Evolutionary conservation across 495 filamentous ascomycete species (phyloP), one percentile per base, ranked within the genome.

Genomic region (Penicillium argentinense): DNA sequence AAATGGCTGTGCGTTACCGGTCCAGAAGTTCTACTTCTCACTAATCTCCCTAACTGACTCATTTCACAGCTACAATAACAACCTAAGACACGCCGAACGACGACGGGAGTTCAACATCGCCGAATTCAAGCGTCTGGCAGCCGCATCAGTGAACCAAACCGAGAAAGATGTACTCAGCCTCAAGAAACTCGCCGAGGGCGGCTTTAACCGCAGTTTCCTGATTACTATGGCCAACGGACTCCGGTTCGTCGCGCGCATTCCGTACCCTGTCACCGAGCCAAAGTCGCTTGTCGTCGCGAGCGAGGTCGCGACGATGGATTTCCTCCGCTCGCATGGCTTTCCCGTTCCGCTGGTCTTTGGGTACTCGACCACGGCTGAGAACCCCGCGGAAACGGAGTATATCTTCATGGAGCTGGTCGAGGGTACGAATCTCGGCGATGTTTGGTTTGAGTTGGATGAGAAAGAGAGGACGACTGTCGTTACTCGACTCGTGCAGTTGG

Each of bases 251-350:
- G 64, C 59, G 1, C 39, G 53, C 12, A 27, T 53, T 24, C 50
- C 44, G 21, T 53, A 47, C 22, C 50, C 39, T 6, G 19, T 33
- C 21, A 40, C 39, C 14, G 39, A 44, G 21, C 50, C 40, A 33
- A 48, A 40, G 16, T 32, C 12, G 8, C 26, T 44, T 13, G 14
- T 44, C 8, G 27, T 48, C 6, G 64, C 63, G 7, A 72, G 65
- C 47, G 68, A 70, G 48, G 67, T 62, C 11, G 68, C 67, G 7
- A 72, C 65, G 17, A 29, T 72, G 39, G 53, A 55, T 9, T 72
- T 53, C 45, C 59, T 67, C 5, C 46, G 33, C 33, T 27, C 55
- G 19, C 47, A 59, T 27, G 45, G 58, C 6, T 46, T 68, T 23
- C 67, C 61, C 9, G 62, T 57, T 4, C 60, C 60, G 1, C 45